Evolutionary conservation across 192 early-diverging fungal species (phyloP), one percentile per base, ranked within the genome.

Genomic region (Funneliformis mosseae): DNA sequence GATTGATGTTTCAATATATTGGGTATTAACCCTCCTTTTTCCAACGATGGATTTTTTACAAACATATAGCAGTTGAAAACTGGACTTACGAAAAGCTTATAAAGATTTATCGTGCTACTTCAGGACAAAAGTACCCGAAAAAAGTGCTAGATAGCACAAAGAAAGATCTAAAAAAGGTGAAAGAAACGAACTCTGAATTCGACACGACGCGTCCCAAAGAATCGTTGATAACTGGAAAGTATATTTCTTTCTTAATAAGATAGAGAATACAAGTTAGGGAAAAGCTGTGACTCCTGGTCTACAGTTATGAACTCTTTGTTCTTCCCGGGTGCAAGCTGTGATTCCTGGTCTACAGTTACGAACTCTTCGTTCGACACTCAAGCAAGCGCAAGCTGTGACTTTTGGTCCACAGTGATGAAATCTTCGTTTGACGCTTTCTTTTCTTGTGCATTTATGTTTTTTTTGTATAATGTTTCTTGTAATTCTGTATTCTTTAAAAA

Each of bases 251-350:
- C 4, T 77, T 61, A 77, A 77, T 33, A 59, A 77, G 11, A 42
- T 77, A 63, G 61, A 8, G 12, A 63, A 43, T 63, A 42, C 59
- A 43, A 77, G 27, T 77, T 38, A n/a, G n/a, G 60, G 59, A 77
- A 77, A 77, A 77, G 61, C 75, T 63, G 33, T 77, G 33, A 77
- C 33, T 77, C 38, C 63, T 77, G 42, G 59, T 77, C 60, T 43
- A 77, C 75, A 77, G 39, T 77, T 77, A 77, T 62, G 61, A 77
- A 77, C 33, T 77, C 12, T 41, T 77, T 0, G 75, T 77, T 77
- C 61, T 77, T 77, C 38, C 75, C 1, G 25, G 48, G 59, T 64
- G 61, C 61, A 77, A 77, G 59, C 61, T 77, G 25, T 77, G 61
- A 77, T 60, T 77, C 38, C 38, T 77, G 42, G 75, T 77, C 75